Evolutionary conservation across 257 asterid species (phyloP), one percentile per base, ranked within the genome.

Genomic region (Leptodermis oblonga): DNA sequence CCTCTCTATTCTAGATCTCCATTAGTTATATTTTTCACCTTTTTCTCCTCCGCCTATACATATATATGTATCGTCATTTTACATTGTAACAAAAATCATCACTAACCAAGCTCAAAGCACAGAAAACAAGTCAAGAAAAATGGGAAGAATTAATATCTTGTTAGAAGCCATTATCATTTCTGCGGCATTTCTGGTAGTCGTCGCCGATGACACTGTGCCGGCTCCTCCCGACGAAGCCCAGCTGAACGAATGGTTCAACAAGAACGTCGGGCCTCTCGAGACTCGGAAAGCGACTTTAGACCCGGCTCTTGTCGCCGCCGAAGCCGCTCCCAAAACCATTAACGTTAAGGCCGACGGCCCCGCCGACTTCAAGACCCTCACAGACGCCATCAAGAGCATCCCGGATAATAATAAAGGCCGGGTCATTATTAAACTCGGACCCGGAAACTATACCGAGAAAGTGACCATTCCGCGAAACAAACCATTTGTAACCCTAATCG

Each of bases 371-470:
- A 85, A 84, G 75, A 88, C 95, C 0, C 17, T 92, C 0, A 28
- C 26, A 0, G 97, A 85, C 0, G 97, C 98, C n/a, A 11, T 92
- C 0, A 77, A 79, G 0, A 82, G 89, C 72, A 62, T 92, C 15
- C 96, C 97, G 0, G 14, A 4, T 0, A 82, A 66, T 0, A 92
- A 90, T 70, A 80, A 36, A 30, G 69, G 78, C 0, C 92, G 95
- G 0, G 81, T 82, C 1, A 37, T 86, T 13, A 64, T 92, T 18
- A 72, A 68, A 17, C 66, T 92, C 3, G 97, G 88, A 0, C 82
- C 87, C 0, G 98, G 98, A 43, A 88, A 68, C 20, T 92, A 90
- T 51, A 79, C 80, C 0, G 96, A 92, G 72, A 92, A 82, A 33
- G 22, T 92, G 4, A 79, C 25, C 37, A 66, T 90, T 9, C 82